Base-by-base conservation (phyloP, 1,284 basidiomycete species). In the Neolentinus lepideus region DNA sequence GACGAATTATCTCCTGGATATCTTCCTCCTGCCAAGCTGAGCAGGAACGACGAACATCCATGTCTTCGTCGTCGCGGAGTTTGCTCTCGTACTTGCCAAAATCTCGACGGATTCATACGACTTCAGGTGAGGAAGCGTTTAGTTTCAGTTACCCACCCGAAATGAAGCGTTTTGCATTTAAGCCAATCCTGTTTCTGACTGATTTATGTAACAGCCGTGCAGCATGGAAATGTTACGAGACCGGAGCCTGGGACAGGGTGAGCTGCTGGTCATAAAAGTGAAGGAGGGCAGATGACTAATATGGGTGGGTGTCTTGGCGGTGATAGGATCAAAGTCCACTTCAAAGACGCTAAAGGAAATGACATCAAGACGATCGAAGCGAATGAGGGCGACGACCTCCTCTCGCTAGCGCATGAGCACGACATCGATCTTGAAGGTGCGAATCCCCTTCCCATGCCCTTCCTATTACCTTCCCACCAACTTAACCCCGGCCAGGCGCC, bases 361-460 rank as follows among this genome's bases (percentile, higher is more conserved):
- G 74, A 81, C 4, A 76, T 98, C 57, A 94, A 90, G 73, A 95
- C 90, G 0, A 84, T 98, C 10, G 90, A 98, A 69, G 95, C 81
- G 1, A 95, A 91, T 68, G 93, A 94, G 67, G 96, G 95, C 14
- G 96, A 99, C 67, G 93, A 97, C 68, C 74, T 99, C 29, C 75
- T 99, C 46, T 84, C 85, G 47, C 79, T 99, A 57, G 95, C 96
- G 2, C 95, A 98, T 68, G 95, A 98, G 70, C 85, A 97, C 68
- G 96, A 98, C 65, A 85, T 99, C 56, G 96, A 99, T 67, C 78
- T 99, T n/a, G 96, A 99, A 79, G 95, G 94, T 90, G 58, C 61
- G 81, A 65, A 22, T 19, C 21, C 53, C 38, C 19, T 33, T 11
- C 16, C 47, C 47, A 4, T 21, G 4, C 21, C 22, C 8, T 6